Conservation (phyloP, 306 rosid genomes). For the Geum urbanum region DNA sequence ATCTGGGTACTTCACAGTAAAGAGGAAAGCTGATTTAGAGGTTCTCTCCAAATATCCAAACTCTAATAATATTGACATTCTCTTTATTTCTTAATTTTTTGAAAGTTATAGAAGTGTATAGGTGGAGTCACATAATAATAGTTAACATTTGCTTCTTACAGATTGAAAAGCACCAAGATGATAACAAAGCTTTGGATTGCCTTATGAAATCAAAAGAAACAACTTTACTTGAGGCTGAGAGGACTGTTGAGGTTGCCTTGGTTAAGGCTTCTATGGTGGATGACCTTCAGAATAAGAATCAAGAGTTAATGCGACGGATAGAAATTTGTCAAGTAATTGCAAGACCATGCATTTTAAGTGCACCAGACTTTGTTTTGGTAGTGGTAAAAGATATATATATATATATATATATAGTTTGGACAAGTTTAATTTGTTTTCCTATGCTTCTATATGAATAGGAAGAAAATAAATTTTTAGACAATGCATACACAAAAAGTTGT, state of each 20-base stretch:
- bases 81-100: slow-evolving; percentile 14
- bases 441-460: slow-evolving; percentile 51
- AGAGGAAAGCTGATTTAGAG: slow-evolving; percentile 95
- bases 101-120: background rate
- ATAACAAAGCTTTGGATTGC: slow-evolving; percentile 93
- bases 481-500: slow-evolving; percentile 98
- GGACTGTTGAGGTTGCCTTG: slow-evolving; percentile 93
- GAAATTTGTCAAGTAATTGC: slow-evolving; percentile 91
- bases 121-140: background rate
- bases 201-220: slow-evolving; percentile 99
- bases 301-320: slow-evolving; percentile 90
- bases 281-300: slow-evolving; percentile 97
- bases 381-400: too few relatives aligned
- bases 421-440: slow-evolving; percentile 17
- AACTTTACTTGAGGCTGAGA: slow-evolving; percentile 92
- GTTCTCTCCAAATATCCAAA: slow-evolving; percentile 90
- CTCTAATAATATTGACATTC: slow-evolving; percentile 52
- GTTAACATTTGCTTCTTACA: slow-evolving; percentile 33
- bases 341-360: background rate
- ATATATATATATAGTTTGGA: background rate
- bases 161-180: slow-evolving; percentile 97
- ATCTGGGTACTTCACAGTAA: slow-evolving; percentile 85
- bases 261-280: slow-evolving; percentile 99
- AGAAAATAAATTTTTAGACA: slow-evolving; percentile 96
- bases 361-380: too few relatives aligned